Conservation (phyloP, 2,329 filamentous ascomycete genomes). For the Nemania sp. region DNA sequence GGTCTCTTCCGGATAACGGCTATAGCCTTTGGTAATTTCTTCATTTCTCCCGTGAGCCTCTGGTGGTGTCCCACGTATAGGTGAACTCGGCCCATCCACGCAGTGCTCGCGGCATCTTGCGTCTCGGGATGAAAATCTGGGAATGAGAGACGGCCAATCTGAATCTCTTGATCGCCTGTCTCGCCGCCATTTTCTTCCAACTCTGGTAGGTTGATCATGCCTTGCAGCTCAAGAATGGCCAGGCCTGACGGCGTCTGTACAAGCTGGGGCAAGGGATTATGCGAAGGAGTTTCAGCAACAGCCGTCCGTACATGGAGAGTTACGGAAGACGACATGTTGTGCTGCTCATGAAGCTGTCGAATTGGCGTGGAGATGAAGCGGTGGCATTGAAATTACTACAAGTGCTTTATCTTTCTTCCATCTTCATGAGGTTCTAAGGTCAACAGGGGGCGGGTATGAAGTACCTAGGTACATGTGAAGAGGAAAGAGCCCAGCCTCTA, state of each 20-base stretch:
- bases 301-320: conserved; percentile 48
- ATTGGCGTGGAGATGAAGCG: not conserved
- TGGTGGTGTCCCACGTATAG: conserved; percentile 89
- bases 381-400: not conserved
- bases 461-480: not conserved
- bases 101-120: conserved; percentile 56
- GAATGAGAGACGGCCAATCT: conserved; percentile 76
- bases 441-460: not conserved
- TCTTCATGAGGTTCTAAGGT: too few relatives aligned
- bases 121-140: conserved; percentile 68
- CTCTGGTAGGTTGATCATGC: conserved; percentile 77
- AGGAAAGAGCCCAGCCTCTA: not conserved
- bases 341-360: not conserved
- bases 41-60: conserved; percentile 85
- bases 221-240: conserved; percentile 90
- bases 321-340: conserved; percentile 42
- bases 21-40: conserved; percentile 78
- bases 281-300: conserved; percentile 26
- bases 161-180: conserved; percentile 46
- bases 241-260: conserved; percentile 88
- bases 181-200: conserved; percentile 41
- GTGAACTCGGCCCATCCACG: conserved; percentile 90
- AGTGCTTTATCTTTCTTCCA: too few relatives aligned
- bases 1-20: conserved; percentile 72
- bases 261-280: conserved; percentile 72